A percentile compares a stretch with the other conserved stretches of the same genome.
Conservation (phyloP, 257 asterid species). For the Ehretia macrophylla region DNA sequence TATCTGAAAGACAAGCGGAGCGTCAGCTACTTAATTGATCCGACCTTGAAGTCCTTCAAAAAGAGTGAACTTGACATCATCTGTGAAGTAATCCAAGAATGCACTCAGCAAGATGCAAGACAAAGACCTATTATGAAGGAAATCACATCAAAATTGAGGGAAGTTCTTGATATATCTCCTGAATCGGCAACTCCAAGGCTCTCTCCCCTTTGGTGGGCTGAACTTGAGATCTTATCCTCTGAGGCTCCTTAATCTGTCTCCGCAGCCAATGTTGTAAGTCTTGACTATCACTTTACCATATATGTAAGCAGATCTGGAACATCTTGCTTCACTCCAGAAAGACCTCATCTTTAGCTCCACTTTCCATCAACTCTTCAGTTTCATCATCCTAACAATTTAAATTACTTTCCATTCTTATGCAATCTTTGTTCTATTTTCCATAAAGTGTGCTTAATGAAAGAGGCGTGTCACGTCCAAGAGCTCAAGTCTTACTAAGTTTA, state of each 20-base stretch:
- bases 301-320: background rate
- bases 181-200: conserved; percentile 77
- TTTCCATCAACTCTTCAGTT: background rate
- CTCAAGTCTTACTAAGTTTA: too few species aligned
- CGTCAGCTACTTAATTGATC: conserved; percentile 48
- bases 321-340: background rate
- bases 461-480: too few species aligned
- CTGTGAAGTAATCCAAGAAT: conserved; percentile 62
- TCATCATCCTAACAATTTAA: background rate
- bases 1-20: conserved; percentile 45
- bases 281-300: background rate
- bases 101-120: conserved; percentile 44
- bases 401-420: too few species aligned
- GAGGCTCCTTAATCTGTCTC: conserved; percentile 54
- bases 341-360: too few species aligned
- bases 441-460: too few species aligned
- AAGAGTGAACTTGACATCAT: conserved; percentile 52
- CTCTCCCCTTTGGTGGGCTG: conserved; percentile 99
- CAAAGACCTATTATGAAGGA: conserved; percentile 65
- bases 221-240: conserved; percentile 84
- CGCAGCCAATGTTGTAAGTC: background rate
- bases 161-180: conserved; percentile 52
- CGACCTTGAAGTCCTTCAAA: conserved; percentile 58
- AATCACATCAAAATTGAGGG: conserved; percentile 43
- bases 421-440: too few species aligned